Base-by-base conservation (phyloP, 305 asterid species). In the Fraxinus xanthoxyloides region DNA sequence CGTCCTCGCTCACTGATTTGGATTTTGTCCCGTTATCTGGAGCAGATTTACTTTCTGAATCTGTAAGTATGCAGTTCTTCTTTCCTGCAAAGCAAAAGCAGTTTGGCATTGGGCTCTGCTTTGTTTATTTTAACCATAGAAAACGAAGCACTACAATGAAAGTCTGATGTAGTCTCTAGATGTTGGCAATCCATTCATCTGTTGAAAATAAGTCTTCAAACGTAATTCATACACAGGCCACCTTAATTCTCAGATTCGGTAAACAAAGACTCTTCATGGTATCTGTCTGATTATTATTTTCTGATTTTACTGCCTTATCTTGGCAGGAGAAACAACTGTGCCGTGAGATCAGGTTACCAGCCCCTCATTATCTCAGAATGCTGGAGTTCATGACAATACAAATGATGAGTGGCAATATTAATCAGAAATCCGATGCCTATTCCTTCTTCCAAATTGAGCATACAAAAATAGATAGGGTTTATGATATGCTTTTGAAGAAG, bases 321-420 rank as follows among this genome's bases (percentile, higher is more conserved):
- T 85, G 79, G 77, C 93, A 94, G 97, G 98, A 94, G 93, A 93
- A 85, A 83, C 92, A 89, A 74, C 91, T 94, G 80, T 94, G 98
- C 80, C 90, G 84, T 12, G 97, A 94, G 81, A 89, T 89, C 73
- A 83, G 90, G 82, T 79, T 94, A 82, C 76, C 93, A 21, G 93
- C 96, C 5, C 85, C 83, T 6, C 87, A 91, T 79, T 94, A 92
- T 84, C 91, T 93, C 85, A 89, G 90, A 81, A 88, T 93, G 87
- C 97, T 87, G 84, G 94, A 90, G 85, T 86, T 86, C 43, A 85
- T 93, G 88, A 79, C 97, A 0, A 83, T 85, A 34, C 93, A 89
- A 63, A 86, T 91, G 32, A 82, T 87, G 86, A 87, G 79, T 24
- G 98, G 98, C 77, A 90, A 90, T 32, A 89, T 93, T 82, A 91